Base-by-base conservation (phyloP, 1,139 yeast species). In the Yarrowia galli region DNA sequence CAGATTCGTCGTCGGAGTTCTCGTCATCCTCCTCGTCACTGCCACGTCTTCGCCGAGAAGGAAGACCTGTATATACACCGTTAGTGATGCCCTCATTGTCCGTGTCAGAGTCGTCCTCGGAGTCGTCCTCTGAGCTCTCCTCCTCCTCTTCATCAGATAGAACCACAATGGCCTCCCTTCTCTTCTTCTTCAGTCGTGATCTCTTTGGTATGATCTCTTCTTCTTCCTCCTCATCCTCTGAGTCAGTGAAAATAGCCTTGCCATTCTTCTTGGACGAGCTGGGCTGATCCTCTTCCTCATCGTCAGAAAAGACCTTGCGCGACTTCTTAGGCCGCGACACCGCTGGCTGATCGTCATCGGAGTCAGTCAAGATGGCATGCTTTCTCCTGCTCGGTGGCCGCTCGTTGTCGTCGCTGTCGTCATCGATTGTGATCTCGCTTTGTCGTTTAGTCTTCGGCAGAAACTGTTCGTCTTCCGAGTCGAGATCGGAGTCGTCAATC, bases 401-500 rank as follows among this genome's bases (percentile, higher is more conserved):
- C 12, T 32, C 56, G 4, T 49, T 18, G n/a, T 32, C 40, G 13
- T 49, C 56, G 13, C 56, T 49, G 56, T 49, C 56, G 18, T 32
- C 56, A 13, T 32, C 56, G 56, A 49, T 20, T 4, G 42, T n/a
- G 16, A 32, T 28, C n/a, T 35, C 42, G 3, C 13, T 9, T 16
- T 6, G 40, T n/a, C 42, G 58, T 35, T 35, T 51, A 5, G 35
- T 9, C 42, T 51, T 35, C 15, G 58, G 58, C 18, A 51, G 18
- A 16, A 51, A 36, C 42, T 51, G 58, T 40, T 56, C 63, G 28
- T 56, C 63, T 15, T 42, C 63, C 12, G 63, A 40, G 38, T 56
- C 63, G 18, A 56, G 25, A 28, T 56, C 63, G 12, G 63, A 56
- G 32, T 56, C 63, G 45, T 56, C 38, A 20, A 56, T 56, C 63